Conservation (phyloP, 805 yeast genomes). For the Zygosaccharomyces rouxii region DNA sequence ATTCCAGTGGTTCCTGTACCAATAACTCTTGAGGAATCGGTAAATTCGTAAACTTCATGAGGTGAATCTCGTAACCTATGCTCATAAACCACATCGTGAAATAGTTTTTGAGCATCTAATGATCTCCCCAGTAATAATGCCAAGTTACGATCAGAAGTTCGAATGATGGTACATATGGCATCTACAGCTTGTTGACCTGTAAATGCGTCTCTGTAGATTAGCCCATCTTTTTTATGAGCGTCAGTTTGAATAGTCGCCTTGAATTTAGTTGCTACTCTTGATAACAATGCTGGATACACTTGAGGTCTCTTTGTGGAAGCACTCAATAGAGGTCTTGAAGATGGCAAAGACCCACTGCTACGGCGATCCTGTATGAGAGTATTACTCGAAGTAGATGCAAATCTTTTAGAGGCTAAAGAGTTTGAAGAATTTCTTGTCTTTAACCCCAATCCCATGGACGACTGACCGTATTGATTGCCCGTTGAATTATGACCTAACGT, state of each 20-base stretch:
- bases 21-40: conserved; percentile 38
- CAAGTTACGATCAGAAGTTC: conserved; percentile 86
- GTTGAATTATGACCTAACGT: conserved; percentile 7
- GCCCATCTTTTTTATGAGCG: conserved; percentile 82
- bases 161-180: conserved; percentile 73
- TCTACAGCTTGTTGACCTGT: conserved; percentile 94
- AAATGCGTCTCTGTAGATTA: conserved; percentile 87
- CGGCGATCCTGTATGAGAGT: conserved; percentile 20
- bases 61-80: conserved; percentile 86
- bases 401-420: conserved; percentile 33
- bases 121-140: conserved; percentile 88
- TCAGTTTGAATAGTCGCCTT: conserved; percentile 64
- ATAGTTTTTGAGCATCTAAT: conserved; percentile 87
- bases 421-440: conserved; percentile 48
- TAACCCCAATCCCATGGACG: conserved; percentile 36
- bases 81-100: conserved; percentile 93
- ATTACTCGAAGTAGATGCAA: conserved; percentile 33
- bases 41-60: conserved; percentile 83
- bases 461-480: conserved; percentile 10
- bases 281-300: conserved; percentile 85
- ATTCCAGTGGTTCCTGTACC: conserved; percentile 27
- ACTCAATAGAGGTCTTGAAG: conserved; percentile 46
- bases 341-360: conserved; percentile 28
- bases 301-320: conserved; percentile 46
- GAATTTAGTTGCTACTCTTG: conserved; percentile 77